A percentile compares a stretch with the other conserved stretches of the same genome.
Evolutionary conservation across 2,329 filamentous ascomycete genomes (phyloP).

Genomic region (Penicillium psychrosexuale): DNA sequence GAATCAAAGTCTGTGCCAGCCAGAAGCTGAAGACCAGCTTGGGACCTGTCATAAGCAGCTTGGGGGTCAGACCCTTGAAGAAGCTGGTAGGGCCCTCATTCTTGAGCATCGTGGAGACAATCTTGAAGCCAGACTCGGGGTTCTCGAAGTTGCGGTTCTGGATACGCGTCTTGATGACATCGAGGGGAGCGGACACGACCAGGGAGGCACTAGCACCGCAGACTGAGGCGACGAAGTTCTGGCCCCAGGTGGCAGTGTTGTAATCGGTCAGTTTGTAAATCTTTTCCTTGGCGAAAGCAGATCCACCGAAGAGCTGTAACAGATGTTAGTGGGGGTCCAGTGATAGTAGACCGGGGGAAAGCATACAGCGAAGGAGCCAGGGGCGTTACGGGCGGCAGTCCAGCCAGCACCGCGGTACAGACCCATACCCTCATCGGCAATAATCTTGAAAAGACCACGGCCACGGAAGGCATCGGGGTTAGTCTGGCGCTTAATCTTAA

Average conservation of each 20-base stretch:
- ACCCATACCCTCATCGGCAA: slow-evolving; percentile 90
- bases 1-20: slow-evolving; percentile 97
- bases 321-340: slow-evolving; percentile 1
- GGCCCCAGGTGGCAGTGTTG: slow-evolving; percentile 88
- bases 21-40: slow-evolving; percentile 99
- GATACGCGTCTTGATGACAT: slow-evolving; percentile 97
- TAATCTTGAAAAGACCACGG: slow-evolving; percentile 82
- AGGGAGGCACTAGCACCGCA: slow-evolving; percentile 93
- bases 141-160: slow-evolving; percentile 99
- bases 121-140: slow-evolving; percentile 89
- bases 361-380: slow-evolving; percentile 89
- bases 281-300: slow-evolving; percentile 96
- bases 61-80: slow-evolving; percentile 97
- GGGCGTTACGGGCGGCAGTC: slow-evolving; percentile 95
- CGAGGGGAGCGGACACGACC: slow-evolving; percentile 89
- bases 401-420: slow-evolving; percentile 95
- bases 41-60: slow-evolving; percentile 97
- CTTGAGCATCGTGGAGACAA: slow-evolving; percentile 87
- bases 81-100: slow-evolving; percentile 83
- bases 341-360: slow-evolving; percentile 26
- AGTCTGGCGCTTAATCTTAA: slow-evolving; percentile 99
- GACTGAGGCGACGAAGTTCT: slow-evolving; percentile 97
- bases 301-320: slow-evolving; percentile 84
- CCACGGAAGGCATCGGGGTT: slow-evolving; percentile 98
- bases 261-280: slow-evolving; percentile 87